A percentile compares a stretch with the other conserved stretches of the same genome.
phyloP scores from a whole-genome alignment of 768 basidiomycete genomes.

The Naganishia onofrii region DNA sequence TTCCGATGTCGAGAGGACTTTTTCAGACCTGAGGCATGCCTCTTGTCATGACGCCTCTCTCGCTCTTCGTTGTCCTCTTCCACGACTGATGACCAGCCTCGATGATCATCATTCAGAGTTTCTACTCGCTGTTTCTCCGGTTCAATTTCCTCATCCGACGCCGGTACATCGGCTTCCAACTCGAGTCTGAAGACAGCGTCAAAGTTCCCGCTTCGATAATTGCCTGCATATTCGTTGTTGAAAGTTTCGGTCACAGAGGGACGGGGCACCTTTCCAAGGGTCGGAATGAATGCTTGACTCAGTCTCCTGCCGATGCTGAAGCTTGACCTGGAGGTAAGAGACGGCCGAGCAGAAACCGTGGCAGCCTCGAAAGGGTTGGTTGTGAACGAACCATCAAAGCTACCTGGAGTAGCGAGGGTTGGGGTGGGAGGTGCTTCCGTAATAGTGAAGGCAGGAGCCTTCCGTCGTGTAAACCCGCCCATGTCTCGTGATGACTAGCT shows the following conservation, averaged over 20 bases:
- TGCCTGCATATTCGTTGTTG: not conserved
- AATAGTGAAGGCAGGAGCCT: not conserved
- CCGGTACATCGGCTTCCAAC: constrained; percentile 8
- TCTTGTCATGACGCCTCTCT: not conserved
- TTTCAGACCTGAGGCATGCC: not conserved
- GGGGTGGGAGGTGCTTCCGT: not conserved
- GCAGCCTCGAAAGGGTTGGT: not conserved
- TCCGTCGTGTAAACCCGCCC: not conserved
- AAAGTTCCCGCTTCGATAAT: not conserved
- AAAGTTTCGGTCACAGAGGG: not conserved
- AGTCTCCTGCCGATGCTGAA: not conserved
- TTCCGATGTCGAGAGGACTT: not conserved
- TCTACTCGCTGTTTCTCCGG: not conserved
- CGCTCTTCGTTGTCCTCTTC: not conserved
- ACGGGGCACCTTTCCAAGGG: not conserved
- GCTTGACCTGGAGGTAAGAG: not conserved
- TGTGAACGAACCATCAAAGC: not conserved
- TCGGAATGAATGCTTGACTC: constrained; percentile 1
- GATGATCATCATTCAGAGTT: not conserved
- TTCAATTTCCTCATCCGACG: constrained; percentile 12
- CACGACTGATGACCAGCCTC: not conserved
- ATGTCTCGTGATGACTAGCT: not conserved
- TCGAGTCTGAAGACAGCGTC: constrained; percentile 5
- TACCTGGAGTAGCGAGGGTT: not conserved
- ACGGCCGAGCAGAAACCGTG: too few relatives aligned